Evolutionary conservation across 352 stramenopile genomes (phyloP).

Genomic region (Achlya hypogyna): DNA sequence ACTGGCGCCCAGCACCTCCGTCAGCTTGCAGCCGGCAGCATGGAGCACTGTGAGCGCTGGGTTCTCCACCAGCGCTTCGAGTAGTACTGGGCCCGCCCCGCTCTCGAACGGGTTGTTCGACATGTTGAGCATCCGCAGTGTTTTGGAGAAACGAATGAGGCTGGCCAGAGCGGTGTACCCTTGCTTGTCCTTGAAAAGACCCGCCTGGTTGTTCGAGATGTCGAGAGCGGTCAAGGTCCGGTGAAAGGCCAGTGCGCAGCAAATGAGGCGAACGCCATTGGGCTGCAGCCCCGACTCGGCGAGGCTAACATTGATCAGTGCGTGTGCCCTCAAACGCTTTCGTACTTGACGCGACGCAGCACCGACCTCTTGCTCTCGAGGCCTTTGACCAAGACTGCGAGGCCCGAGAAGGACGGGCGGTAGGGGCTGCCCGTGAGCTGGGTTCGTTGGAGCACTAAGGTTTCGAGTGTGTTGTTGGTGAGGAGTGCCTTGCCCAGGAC

Average conservation of each 20-base stretch:
- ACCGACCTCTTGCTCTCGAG: conserved; percentile 43
- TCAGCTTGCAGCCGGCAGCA: neutral
- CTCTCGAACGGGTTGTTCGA: conserved; percentile 3
- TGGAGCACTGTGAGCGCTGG: neutral
- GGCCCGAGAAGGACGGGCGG: conserved; percentile 36
- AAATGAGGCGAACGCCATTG: conserved; percentile 44
- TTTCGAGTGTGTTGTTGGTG: conserved; percentile 53
- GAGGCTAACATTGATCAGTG: conserved; percentile 24
- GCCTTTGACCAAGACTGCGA: conserved; percentile 46
- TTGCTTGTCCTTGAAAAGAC: conserved; percentile 42
- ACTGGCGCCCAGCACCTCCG: neutral
- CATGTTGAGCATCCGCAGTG: conserved; percentile 31
- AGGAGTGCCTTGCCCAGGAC: conserved; percentile 42
- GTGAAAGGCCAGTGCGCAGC: conserved; percentile 41
- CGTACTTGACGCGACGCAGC: conserved; percentile 43
- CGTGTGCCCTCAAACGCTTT: neutral
- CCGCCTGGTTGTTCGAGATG: conserved; percentile 45
- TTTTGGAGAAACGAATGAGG: conserved; percentile 36
- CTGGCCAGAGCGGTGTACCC: conserved; percentile 46
- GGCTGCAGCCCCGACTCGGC: conserved; percentile 42
- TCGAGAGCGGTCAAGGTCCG: conserved; percentile 43
- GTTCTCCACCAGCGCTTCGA: neutral
- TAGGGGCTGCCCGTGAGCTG: conserved; percentile 44
- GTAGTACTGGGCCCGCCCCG: neutral
- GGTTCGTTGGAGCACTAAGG: conserved; percentile 44